Base-by-base conservation (phyloP, 495 filamentous ascomycete genomes). In the Penicillium atrosanguineum region DNA sequence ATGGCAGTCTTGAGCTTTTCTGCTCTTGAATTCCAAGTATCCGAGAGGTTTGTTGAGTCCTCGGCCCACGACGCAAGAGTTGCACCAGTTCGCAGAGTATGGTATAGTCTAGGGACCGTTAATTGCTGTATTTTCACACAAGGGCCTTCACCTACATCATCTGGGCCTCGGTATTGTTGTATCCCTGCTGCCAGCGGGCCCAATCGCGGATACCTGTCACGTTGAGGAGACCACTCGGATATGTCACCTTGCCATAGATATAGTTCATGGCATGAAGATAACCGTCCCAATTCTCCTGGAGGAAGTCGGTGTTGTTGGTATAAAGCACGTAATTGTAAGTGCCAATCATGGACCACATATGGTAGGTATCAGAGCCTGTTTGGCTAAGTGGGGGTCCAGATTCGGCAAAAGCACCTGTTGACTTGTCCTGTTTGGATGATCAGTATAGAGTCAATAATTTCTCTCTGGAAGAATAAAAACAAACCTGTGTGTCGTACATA, bases 331-430 rank as follows among this genome's bases (percentile, higher is more conserved):
- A 86, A 48, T 85, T 83, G 59, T 83, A 84, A 11, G 79, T 84
- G 18, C 83, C 82, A 38, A 85, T 79, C 72, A 86, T 78, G 5
- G 77, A 75, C 75, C 79, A 81, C 77, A 85, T 82, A 56, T 86
- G 83, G 60, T 86, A 86, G 8, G 82, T 84, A 56, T 83, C 83
- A 44, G 78, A 80, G 34, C 73, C 65, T 45, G 76, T 78, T 41
- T 81, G 77, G 26, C 80, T 73, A 48, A 85, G 65, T 11, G 79
- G 81, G 36, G 82, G 82, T 0, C 84, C 83, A 20, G 81, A 80
- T 61, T 85, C 84, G n/a, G 76, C 77, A 50, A 83, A 74, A 6
- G 72, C 72, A 14, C 80, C 81, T 19, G 55, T 67, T 15, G 55
- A 53, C 20, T 59, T 63, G 26, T 63, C 50, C 54, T 61, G 44